These are phyloP conservation scores for Aspergillus thermomutatus DNA, from an alignment of 2,329 filamentous ascomycete genomes.

Conservation along the genomic window DNA sequence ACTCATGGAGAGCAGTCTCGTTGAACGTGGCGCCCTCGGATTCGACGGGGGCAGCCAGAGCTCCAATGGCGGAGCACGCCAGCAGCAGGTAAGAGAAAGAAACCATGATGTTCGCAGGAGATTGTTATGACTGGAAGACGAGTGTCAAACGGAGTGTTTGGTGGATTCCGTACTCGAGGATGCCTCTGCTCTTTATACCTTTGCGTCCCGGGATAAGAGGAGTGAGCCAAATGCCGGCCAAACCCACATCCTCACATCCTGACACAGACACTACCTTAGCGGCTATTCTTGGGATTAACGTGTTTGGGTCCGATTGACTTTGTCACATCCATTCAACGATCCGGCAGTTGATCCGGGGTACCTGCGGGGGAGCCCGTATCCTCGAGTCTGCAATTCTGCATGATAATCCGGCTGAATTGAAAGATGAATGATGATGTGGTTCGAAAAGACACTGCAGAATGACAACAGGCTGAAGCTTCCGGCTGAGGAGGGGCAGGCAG, in stretches of 20 bases:
- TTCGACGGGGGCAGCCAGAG: slow-evolving; percentile 22
- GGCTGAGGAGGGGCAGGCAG: background rate
- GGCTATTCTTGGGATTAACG: background rate
- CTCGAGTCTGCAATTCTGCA: background rate
- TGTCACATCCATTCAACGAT: background rate
- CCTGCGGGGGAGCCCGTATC: background rate
- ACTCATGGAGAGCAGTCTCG: slow-evolving; percentile 2
- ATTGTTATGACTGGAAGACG: background rate
- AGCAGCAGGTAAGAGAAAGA: slow-evolving; percentile 24
- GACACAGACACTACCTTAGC: background rate
- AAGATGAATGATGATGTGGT: background rate
- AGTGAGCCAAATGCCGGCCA: background rate
- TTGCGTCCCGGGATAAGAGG: background rate
- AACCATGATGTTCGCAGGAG: slow-evolving; percentile 19
- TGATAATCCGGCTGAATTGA: background rate
- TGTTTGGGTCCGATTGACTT: background rate
- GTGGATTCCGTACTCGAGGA: background rate
- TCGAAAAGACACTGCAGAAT: background rate
- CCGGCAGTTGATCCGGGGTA: background rate
- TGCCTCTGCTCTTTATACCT: background rate
- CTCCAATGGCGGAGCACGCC: slow-evolving; percentile 18
- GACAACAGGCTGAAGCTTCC: background rate
- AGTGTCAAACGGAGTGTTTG: background rate
- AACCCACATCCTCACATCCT: background rate
- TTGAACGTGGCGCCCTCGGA: slow-evolving; percentile 12